Conservation (phyloP, 352 stramenopile species). For the Phytophthora colocasiae region DNA sequence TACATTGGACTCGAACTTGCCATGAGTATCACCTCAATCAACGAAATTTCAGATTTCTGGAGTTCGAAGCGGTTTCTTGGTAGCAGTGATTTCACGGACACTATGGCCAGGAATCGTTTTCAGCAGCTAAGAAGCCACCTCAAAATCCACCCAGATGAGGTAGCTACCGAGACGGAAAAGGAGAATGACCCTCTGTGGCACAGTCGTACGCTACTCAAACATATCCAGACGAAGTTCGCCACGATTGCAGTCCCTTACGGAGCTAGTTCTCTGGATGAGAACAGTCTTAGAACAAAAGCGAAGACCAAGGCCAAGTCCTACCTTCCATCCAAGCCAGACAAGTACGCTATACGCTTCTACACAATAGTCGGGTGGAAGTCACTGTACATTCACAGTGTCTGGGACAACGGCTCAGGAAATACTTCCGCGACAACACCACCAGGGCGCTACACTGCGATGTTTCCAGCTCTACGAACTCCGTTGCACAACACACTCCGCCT, state of each 20-base stretch:
- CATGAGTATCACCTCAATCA: background rate
- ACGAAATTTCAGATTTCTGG: background rate
- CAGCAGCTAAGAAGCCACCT: background rate
- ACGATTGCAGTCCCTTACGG: background rate
- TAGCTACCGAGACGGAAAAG: background rate
- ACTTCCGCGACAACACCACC: background rate
- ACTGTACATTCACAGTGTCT: background rate
- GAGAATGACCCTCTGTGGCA: background rate
- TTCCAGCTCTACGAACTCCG: background rate
- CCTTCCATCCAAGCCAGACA: background rate
- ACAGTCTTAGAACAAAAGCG: background rate
- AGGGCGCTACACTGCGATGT: background rate
- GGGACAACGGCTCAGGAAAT: background rate
- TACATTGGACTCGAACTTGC: background rate
- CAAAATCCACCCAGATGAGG: background rate
- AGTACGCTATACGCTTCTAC: background rate
- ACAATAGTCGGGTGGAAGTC: background rate
- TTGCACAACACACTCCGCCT: background rate
- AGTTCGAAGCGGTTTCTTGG: background rate
- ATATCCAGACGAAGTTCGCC: background rate
- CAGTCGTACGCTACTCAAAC: background rate
- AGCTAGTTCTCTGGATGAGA: background rate
- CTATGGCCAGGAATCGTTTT: background rate
- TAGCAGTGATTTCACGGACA: background rate
- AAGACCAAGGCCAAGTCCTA: background rate